Percentiles rank a stretch among this genome's conserved stretches.
Evolutionary conservation across 2,329 filamentous ascomycete genomes (phyloP).

Genomic region (Cadophora luteo-olivacea): DNA sequence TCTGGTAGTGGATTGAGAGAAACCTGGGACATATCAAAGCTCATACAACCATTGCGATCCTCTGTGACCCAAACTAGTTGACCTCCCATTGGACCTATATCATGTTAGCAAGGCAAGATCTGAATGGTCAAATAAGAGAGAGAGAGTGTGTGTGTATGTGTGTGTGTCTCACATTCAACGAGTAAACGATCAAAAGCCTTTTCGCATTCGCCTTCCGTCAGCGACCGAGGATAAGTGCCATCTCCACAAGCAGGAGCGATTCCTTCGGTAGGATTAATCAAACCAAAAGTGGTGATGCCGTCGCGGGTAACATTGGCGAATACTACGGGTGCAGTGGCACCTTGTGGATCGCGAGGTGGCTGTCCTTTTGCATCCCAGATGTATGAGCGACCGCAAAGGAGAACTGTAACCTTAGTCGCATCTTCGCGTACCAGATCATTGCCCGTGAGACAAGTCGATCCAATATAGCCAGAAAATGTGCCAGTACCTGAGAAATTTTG

Average conservation of each 20-base stretch:
- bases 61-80: not conserved
- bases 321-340: not conserved
- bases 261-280: not conserved
- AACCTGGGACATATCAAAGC: not conserved
- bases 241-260: not conserved
- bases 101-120: not conserved
- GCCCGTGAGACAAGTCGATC: not conserved
- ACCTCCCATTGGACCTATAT: conserved; percentile 3
- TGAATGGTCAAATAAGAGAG: not conserved
- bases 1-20: not conserved
- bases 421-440: not conserved
- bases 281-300: not conserved
- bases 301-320: no score
- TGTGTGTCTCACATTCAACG: not conserved
- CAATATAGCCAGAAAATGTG: conserved; percentile 6
- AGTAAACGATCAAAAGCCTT: not conserved
- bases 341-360: not conserved
- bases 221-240: conserved; percentile 3
- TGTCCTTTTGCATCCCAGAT: not conserved
- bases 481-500: not conserved
- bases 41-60: conserved; percentile 10
- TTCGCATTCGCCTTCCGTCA: not conserved
- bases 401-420: not conserved
- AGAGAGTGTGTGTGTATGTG: no score
- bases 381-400: conserved; percentile 1